Conservation (phyloP, 176 grass and related monocot species). For the Chloris gayana region DNA sequence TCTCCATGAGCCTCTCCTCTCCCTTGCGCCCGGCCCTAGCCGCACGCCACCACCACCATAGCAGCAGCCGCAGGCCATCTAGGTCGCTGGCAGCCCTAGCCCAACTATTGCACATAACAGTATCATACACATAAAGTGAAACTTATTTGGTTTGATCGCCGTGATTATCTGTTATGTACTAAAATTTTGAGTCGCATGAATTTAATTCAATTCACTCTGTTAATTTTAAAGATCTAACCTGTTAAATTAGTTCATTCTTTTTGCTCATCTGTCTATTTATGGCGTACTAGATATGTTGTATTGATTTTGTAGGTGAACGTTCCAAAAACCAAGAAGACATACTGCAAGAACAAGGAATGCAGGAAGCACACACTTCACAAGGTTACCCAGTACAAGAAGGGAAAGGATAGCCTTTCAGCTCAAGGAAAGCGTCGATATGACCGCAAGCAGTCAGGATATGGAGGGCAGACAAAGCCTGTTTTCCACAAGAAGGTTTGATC, state of each 20-base stretch:
- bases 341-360: conserved; percentile 89
- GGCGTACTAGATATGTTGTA: not conserved
- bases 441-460: conserved; percentile 88
- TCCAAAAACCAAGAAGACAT: conserved; percentile 86
- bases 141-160: not conserved
- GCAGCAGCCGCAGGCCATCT: too few relatives aligned
- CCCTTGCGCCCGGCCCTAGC: too few relatives aligned
- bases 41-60: too few relatives aligned
- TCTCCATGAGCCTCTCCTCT: too few relatives aligned
- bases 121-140: not conserved
- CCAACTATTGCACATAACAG: too few relatives aligned
- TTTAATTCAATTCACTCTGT: not conserved
- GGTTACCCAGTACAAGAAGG: conserved; percentile 89
- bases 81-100: too few relatives aligned
- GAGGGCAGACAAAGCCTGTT: conserved; percentile 94
- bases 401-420: conserved; percentile 77
- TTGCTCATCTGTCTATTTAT: not conserved
- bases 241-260: not conserved
- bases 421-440: conserved; percentile 88
- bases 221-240: not conserved
- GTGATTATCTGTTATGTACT: not conserved
- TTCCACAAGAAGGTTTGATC: conserved; percentile 87
- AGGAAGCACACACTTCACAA: conserved; percentile 88
- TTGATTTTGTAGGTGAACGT: conserved; percentile 66
- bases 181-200: not conserved